A percentile compares a stretch with the other conserved stretches of the same genome.
Evolutionary conservation across 2,329 filamentous ascomycete genomes (phyloP).

Genomic region (Alternaria longipes): DNA sequence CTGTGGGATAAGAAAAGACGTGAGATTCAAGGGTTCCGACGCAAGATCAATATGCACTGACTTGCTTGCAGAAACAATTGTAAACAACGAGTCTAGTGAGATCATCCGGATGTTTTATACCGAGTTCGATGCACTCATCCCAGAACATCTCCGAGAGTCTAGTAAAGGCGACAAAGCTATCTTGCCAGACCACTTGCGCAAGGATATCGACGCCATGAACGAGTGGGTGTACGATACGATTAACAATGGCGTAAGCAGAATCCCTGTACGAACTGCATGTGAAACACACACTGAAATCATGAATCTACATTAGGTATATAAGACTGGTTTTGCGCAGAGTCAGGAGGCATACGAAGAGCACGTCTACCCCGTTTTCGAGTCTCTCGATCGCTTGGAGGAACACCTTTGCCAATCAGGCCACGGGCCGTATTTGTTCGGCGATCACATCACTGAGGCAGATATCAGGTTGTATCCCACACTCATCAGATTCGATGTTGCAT

Average conservation of each 20-base stretch:
- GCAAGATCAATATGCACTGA: not conserved
- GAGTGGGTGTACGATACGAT: constrained; percentile 77
- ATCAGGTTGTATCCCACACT: constrained; percentile 67
- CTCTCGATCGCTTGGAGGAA: constrained; percentile 78
- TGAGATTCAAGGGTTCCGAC: not conserved
- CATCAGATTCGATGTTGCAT: constrained; percentile 59
- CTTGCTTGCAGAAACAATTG: constrained; percentile 35
- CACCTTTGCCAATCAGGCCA: constrained; percentile 65
- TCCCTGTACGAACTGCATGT: not conserved
- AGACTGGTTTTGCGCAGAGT: constrained; percentile 81
- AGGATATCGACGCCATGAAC: constrained; percentile 69
- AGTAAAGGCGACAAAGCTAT: constrained; percentile 66
- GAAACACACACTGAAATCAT: not conserved
- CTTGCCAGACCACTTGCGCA: constrained; percentile 70
- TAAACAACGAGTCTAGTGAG: constrained; percentile 47
- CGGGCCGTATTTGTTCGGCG: constrained; percentile 76
- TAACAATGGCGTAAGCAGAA: constrained; percentile 58
- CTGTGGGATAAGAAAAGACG: constrained; percentile 72
- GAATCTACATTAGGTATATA: constrained; percentile 50
- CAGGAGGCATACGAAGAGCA: constrained; percentile 83
- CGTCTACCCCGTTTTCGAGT: constrained; percentile 74
- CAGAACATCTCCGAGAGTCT: constrained; percentile 62
- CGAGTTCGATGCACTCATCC: constrained; percentile 39
- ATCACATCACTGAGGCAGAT: constrained; percentile 81
- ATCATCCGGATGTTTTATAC: constrained; percentile 48